Evolutionary conservation across 1,139 yeast species (phyloP).

Genomic region (Geotrichum carabidarum): DNA sequence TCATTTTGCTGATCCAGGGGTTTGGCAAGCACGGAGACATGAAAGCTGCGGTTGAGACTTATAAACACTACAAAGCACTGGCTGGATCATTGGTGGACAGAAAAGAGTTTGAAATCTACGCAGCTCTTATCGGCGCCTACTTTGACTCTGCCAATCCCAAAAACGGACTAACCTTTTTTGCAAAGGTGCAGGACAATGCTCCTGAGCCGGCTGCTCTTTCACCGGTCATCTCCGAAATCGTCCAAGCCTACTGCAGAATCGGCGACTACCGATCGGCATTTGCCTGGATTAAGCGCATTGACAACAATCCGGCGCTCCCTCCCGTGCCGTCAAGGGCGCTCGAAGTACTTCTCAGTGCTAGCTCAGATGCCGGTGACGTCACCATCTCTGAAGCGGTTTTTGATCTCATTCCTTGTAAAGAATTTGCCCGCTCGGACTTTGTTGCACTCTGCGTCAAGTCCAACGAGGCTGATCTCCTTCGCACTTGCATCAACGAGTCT

Average conservation of each 20-base stretch:
- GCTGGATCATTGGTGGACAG: conserved; percentile 10
- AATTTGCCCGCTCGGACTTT: conserved; percentile 27
- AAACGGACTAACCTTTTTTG: conserved; percentile 31
- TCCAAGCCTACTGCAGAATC: conserved; percentile 31
- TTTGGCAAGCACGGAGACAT: conserved; percentile 23
- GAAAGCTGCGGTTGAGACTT: conserved; percentile 20
- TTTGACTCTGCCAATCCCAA: conserved; percentile 29
- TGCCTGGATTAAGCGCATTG: conserved; percentile 35
- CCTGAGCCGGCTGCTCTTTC: conserved; percentile 11
- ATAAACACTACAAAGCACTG: conserved; percentile 19
- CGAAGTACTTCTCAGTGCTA: conserved; percentile 23
- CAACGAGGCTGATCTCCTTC: conserved; percentile 24
- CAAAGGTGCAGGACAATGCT: conserved; percentile 24
- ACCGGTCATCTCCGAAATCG: conserved; percentile 24
- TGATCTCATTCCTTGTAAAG: conserved; percentile 29
- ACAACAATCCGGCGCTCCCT: conserved; percentile 24
- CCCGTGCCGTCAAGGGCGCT: conserved; percentile 24
- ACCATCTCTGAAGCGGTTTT: conserved; percentile 28
- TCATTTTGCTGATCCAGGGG: conserved; percentile 20
- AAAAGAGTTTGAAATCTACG: conserved; percentile 25
- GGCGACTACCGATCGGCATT: conserved; percentile 34
- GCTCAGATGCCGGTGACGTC: conserved; percentile 25
- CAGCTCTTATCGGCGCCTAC: conserved; percentile 34
- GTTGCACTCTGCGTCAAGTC: conserved; percentile 24
- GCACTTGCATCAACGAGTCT: conserved; percentile 34